Percentiles rank a stretch among this genome's conserved stretches.
phyloP scores from a whole-genome alignment of 345 rosid genomes.

The Rhodamnia rubescens region DNA sequence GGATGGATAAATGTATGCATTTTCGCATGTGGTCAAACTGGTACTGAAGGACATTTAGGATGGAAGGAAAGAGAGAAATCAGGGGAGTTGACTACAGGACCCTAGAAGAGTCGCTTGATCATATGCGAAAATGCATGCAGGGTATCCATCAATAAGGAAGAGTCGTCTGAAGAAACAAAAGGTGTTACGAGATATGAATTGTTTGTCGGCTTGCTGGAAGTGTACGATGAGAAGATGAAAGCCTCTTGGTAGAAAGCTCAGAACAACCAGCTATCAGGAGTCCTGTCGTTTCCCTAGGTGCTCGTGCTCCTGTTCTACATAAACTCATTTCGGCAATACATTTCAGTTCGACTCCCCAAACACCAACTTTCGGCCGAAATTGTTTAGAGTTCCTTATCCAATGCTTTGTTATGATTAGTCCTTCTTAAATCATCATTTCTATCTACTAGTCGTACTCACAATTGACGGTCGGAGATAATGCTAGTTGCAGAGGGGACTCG shows the following conservation, averaged over 20 bases:
- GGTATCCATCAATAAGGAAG: no score
- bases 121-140: slow-evolving; percentile 4
- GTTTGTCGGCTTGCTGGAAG: slow-evolving; percentile 86
- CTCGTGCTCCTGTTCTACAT: neutral
- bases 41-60: slow-evolving; percentile 82
- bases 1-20: slow-evolving; percentile 82
- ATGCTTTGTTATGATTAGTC: no score
- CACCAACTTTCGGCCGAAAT: no score
- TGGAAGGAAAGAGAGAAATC: slow-evolving; percentile 79
- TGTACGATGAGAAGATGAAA: slow-evolving; percentile 84
- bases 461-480: slow-evolving; percentile 78
- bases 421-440: no score
- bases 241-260: slow-evolving; percentile 69
- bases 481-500: slow-evolving; percentile 90
- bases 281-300: neutral
- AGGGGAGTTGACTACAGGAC: slow-evolving; percentile 93
- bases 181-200: slow-evolving; percentile 49
- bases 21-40: slow-evolving; percentile 94
- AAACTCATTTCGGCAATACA: neutral
- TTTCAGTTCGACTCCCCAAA: no score
- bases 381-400: no score
- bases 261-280: slow-evolving; percentile 52
- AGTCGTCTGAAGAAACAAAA: slow-evolving; percentile 32
- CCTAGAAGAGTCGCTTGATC: slow-evolving; percentile 59
- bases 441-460: no score